Evolutionary conservation across 495 filamentous ascomycete genomes (phyloP), one percentile per base, ranked within the genome.

Genomic region (Gamarada debralockiae): DNA sequence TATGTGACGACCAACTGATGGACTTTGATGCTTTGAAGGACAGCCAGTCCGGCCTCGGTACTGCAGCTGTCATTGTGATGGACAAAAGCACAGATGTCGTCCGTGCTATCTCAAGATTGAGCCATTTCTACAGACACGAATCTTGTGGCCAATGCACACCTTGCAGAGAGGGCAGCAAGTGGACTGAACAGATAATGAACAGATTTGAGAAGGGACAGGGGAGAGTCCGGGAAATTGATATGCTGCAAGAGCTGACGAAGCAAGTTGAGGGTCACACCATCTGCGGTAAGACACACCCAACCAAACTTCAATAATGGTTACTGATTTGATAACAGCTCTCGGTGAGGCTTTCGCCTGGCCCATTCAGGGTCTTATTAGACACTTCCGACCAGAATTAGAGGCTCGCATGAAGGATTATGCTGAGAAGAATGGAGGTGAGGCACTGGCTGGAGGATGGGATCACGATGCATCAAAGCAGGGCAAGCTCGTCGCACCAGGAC

Each of bases 221-320:
- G 47, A 81, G 89, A 45, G 84, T 84, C 67, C 75, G 93, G 36
- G 93, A 98, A 73, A 98, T 98, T 68, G 93, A 98, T 70, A 98
- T 98, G 93, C 80, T 98, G 55, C 93, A 97, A 75, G 93, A 98
- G 76, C 73, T 98, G 54, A 98, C 93, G 48, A 97, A 97, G 78
- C 95, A 97, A 74, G 93, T 98, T 45, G 93, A 98, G 75, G 93
- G 93, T 14, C 93, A 97, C 74, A 96, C 93, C 13, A 98, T 98
- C 57, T 98, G 93, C 72, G 93, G 82, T 84, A 75, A 64, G 78
- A 70, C 34, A 0, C 4, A 50, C 23, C 0, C 0, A 12, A 39
- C 5, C 29, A 25, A 3, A 50, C 20, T 20, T 34, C 57, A 12
- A 29, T 24, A 39, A 42, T 23, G 20, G 12, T 45, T 47, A 56